Evolutionary conservation across 2,329 filamentous ascomycete genomes (phyloP).

Genomic region (Colletotrichum camelliae): DNA sequence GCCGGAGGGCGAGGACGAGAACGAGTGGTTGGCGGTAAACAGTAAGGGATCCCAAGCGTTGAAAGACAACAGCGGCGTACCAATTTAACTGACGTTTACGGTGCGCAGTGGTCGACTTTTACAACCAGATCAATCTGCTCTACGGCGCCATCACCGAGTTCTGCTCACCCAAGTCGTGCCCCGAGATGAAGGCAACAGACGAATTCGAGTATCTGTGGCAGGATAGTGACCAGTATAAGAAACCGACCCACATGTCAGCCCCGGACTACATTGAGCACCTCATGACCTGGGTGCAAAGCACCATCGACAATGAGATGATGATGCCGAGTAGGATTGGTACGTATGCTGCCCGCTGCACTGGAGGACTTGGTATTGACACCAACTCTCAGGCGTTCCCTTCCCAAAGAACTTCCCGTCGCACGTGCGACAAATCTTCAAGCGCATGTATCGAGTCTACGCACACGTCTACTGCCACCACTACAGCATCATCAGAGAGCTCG

Average conservation of each 20-base stretch:
- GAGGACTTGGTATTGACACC: constrained; percentile 12
- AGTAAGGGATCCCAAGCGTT: constrained; percentile 59
- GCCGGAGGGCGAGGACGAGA: constrained; percentile 95
- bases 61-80: not conserved
- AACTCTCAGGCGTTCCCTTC: constrained; percentile 78
- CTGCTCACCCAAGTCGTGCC: constrained; percentile 95
- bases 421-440: constrained; percentile 96
- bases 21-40: constrained; percentile 98
- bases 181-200: constrained; percentile 99
- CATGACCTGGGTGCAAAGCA: constrained; percentile 95
- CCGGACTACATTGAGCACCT: constrained; percentile 98
- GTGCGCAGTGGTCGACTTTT: constrained; percentile 91
- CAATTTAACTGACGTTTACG: constrained; percentile 29
- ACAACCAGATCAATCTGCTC: constrained; percentile 99
- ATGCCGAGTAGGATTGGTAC: constrained; percentile 91
- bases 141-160: constrained; percentile 99
- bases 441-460: constrained; percentile 97
- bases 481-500: constrained; percentile 92
- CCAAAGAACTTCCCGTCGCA: constrained; percentile 89
- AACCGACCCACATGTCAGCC: constrained; percentile 96
- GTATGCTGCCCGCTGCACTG: constrained; percentile 15
- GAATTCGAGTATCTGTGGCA: constrained; percentile 99
- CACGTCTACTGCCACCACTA: constrained; percentile 99
- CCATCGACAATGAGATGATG: constrained; percentile 93
- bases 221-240: constrained; percentile 91